Percentiles rank a stretch among this genome's conserved stretches.
phyloP scores from a whole-genome alignment of 2,329 filamentous ascomycete genomes.

The Thyridium curvatum region DNA sequence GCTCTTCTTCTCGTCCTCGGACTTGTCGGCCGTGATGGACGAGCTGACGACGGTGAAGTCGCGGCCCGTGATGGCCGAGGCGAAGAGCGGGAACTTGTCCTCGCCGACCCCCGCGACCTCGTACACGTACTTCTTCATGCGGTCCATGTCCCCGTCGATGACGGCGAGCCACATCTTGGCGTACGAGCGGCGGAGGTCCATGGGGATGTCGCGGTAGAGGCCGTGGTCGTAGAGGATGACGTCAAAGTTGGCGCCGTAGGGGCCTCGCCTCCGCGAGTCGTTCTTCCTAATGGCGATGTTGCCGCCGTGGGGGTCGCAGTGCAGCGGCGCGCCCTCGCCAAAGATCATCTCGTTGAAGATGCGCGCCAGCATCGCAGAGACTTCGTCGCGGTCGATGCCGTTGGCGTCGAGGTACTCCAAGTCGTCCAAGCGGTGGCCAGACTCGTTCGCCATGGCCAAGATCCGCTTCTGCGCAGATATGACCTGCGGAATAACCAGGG shows the following conservation, averaged over 20 bases:
- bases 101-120: conserved; percentile 87
- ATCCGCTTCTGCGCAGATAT: conserved; percentile 86
- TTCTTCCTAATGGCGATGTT: conserved; percentile 91
- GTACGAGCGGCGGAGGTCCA: conserved; percentile 72
- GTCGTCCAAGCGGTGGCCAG: conserved; percentile 83
- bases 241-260: conserved; percentile 74
- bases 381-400: conserved; percentile 88
- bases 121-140: conserved; percentile 83
- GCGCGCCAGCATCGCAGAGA: conserved; percentile 80
- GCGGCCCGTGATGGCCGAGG: conserved; percentile 89
- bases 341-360: conserved; percentile 99
- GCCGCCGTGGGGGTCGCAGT: conserved; percentile 95
- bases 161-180: conserved; percentile 97
- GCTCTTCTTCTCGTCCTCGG: conserved; percentile 73
- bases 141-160: conserved; percentile 76
- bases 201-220: conserved; percentile 86
- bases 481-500: conserved; percentile 82
- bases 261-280: conserved; percentile 23
- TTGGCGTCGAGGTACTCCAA: conserved; percentile 79
- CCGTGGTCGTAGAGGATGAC: conserved; percentile 96
- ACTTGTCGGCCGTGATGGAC: conserved; percentile 35
- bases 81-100: conserved; percentile 89
- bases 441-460: conserved; percentile 90
- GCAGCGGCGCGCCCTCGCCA: conserved; percentile 76
- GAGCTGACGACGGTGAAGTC: conserved; percentile 74